phyloP scores from a whole-genome alignment of 2,329 filamentous ascomycete genomes.

The Aureobasidium sp. region DNA sequence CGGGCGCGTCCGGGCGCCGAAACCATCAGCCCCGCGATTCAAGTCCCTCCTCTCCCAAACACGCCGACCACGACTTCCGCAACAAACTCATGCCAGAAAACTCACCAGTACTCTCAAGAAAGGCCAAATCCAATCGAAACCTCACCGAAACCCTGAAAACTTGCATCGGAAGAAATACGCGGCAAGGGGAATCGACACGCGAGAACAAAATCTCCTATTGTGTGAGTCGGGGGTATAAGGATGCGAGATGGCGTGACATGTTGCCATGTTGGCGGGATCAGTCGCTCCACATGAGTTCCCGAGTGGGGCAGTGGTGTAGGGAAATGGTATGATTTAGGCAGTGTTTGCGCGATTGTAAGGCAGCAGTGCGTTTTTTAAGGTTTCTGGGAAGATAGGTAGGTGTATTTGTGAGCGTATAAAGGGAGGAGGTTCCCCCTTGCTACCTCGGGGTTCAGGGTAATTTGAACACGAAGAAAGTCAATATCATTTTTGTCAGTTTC shows the following conservation, averaged over 20 bases:
- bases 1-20: not conserved
- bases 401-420: not conserved
- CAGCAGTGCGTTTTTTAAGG: not conserved
- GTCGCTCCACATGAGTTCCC: not conserved
- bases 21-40: not conserved
- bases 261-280: not conserved
- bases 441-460: too few relatives aligned
- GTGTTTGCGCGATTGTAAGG: not conserved
- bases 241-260: not conserved
- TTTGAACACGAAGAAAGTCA: too few relatives aligned
- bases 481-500: not conserved
- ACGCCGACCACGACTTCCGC: not conserved
- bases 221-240: not conserved
- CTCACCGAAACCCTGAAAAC: not conserved
- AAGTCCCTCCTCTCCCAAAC: not conserved
- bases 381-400: not conserved
- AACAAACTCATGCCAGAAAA: not conserved
- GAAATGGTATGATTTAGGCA: slow-evolving; percentile 1
- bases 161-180: not conserved
- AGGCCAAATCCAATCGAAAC: not conserved
- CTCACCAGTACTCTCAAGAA: not conserved
- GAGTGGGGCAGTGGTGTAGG: not conserved
- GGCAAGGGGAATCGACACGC: too few relatives aligned
- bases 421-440: not conserved
- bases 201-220: too few relatives aligned